Conservation (phyloP, 208 protist genomes). For the Leishmania martiniquensis region DNA sequence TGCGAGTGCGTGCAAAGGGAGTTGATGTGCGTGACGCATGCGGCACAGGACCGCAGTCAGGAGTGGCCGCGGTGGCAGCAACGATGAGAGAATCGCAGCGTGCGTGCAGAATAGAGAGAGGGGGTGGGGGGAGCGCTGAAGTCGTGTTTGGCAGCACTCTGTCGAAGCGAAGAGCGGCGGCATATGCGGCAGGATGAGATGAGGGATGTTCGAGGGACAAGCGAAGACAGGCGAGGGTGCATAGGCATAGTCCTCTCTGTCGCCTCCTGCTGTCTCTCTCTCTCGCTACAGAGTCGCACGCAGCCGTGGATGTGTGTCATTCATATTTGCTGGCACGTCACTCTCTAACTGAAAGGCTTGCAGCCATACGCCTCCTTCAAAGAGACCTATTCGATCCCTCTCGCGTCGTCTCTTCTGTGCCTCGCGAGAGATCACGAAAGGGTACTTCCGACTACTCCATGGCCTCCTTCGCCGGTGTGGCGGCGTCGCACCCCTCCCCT, state of each 20-base stretch:
- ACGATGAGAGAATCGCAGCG: not conserved
- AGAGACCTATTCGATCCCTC: no score
- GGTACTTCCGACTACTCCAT: no score
- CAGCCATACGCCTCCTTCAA: no score
- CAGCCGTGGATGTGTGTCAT: not conserved
- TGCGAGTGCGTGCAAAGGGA: not conserved
- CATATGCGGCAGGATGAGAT: not conserved
- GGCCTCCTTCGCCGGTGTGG: no score
- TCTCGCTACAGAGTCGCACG: no score
- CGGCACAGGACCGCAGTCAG: not conserved
- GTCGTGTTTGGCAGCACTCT: not conserved
- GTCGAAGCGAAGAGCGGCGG: not conserved
- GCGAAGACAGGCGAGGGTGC: not conserved
- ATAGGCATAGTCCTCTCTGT: not conserved
- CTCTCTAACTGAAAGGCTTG: not conserved
- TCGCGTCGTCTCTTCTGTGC: no score
- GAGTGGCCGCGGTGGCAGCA: not conserved
- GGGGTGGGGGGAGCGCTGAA: not conserved
- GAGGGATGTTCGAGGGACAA: not conserved
- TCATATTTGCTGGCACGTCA: not conserved
- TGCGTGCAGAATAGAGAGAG: not conserved
- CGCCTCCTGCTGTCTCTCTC: not conserved
- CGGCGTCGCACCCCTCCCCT: no score
- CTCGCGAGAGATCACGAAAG: no score
- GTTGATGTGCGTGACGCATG: not conserved